Percentiles rank a stretch among this genome's conserved stretches.
phyloP scores from a whole-genome alignment of 805 yeast genomes.

The Candida nanaspora region DNA sequence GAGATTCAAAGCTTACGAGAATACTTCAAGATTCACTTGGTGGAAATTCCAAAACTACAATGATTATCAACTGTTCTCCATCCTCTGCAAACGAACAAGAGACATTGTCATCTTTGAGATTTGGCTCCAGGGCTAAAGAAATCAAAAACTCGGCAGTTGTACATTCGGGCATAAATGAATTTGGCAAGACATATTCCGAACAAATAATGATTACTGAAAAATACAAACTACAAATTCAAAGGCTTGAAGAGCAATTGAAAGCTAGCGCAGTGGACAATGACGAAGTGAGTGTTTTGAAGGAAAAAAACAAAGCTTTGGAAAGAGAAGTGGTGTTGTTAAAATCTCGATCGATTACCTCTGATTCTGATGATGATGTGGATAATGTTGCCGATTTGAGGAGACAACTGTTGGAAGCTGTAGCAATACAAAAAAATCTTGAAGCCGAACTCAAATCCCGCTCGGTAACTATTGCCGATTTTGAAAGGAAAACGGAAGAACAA shows the following conservation, averaged over 20 bases:
- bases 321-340: slow-evolving; percentile 4
- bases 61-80: slow-evolving; percentile 71
- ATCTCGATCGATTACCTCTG: slow-evolving; percentile 1
- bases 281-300: background rate
- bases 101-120: slow-evolving; percentile 64
- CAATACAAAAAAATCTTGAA: slow-evolving; percentile 8
- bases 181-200: slow-evolving; percentile 16
- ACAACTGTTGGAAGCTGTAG: slow-evolving; percentile 7
- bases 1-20: slow-evolving; percentile 74
- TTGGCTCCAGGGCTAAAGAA: slow-evolving; percentile 66
- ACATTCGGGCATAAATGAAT: slow-evolving; percentile 8
- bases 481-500: slow-evolving; percentile 4
- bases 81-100: slow-evolving; percentile 48
- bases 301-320: background rate
- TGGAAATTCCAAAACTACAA: slow-evolving; percentile 72
- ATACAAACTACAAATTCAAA: slow-evolving; percentile 9
- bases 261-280: background rate
- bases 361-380: too few relatives aligned
- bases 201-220: slow-evolving; percentile 15
- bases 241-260: background rate
- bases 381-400: background rate
- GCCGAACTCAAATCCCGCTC: slow-evolving; percentile 17
- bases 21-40: slow-evolving; percentile 75
- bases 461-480: slow-evolving; percentile 11
- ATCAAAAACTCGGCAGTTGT: slow-evolving; percentile 38